Evolutionary conservation across 345 rosid genomes (phyloP).

Genomic region (Bretschneidera sinensis): DNA sequence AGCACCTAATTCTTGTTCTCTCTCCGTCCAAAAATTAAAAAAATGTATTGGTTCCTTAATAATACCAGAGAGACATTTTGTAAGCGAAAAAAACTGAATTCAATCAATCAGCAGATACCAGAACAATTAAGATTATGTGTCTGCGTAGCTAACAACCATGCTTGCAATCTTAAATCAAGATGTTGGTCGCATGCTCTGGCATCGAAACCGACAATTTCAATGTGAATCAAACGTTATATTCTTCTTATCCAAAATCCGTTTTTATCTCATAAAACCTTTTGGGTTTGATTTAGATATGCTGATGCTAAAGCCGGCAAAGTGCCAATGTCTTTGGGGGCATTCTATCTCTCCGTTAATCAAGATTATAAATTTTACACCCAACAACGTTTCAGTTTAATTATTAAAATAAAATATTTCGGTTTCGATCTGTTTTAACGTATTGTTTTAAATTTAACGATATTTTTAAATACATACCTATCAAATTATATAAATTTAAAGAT

Average conservation of each 20-base stretch:
- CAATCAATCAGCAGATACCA: too few species aligned
- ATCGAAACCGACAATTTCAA: slow-evolving; percentile 3
- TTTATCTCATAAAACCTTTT: background rate
- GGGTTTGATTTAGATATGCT: slow-evolving; percentile 13
- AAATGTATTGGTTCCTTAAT: too few species aligned
- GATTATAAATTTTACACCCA: background rate
- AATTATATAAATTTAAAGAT: too few species aligned
- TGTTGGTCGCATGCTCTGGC: slow-evolving; percentile 27
- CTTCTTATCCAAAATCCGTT: slow-evolving; percentile 2
- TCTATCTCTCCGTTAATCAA: background rate
- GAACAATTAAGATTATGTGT: slow-evolving; percentile 4
- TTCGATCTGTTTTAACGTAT: too few species aligned
- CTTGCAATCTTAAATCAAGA: slow-evolving; percentile 2
- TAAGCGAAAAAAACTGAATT: too few species aligned
- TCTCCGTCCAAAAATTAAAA: too few species aligned
- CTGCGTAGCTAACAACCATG: slow-evolving; percentile 1
- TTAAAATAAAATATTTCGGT: background rate
- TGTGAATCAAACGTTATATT: background rate
- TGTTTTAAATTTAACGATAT: too few species aligned
- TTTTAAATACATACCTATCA: too few species aligned
- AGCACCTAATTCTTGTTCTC: too few species aligned
- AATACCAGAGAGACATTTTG: too few species aligned
- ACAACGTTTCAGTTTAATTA: background rate
- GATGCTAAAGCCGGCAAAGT: slow-evolving; percentile 11
- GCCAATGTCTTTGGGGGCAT: background rate